A percentile compares a stretch with the other conserved stretches of the same genome.
Evolutionary conservation across 768 basidiomycete genomes (phyloP).

Genomic region (Termitomyces sp.): DNA sequence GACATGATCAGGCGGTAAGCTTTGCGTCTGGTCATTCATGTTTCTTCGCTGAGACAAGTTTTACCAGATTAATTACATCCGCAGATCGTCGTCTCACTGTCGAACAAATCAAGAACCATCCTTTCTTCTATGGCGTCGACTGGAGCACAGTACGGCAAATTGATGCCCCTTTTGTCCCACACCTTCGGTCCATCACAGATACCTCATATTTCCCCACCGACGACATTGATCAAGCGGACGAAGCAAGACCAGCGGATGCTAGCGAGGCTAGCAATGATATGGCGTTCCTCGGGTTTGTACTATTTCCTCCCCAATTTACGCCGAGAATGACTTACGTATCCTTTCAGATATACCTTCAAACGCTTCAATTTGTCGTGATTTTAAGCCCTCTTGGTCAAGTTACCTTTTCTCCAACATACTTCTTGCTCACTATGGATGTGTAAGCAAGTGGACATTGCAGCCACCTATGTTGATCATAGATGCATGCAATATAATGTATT

Average conservation of each 20-base stretch:
- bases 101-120: constrained; percentile 87
- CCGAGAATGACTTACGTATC: not conserved
- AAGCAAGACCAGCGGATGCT: constrained; percentile 35
- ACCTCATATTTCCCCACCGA: constrained; percentile 99
- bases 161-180: constrained; percentile 95
- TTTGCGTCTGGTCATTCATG: not conserved
- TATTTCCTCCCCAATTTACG: not conserved
- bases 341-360: constrained; percentile 71
- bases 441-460: not conserved
- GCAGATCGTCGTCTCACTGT: constrained; percentile 72
- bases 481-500: too few relatives aligned
- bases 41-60: not conserved
- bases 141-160: constrained; percentile 86
- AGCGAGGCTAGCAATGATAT: constrained; percentile 49
- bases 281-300: constrained; percentile 59
- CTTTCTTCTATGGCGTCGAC: constrained; percentile 95
- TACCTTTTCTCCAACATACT: not conserved
- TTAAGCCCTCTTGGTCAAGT: not conserved
- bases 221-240: constrained; percentile 75
- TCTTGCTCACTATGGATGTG: not conserved
- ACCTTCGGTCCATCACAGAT: constrained; percentile 87
- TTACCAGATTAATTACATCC: constrained; percentile 71
- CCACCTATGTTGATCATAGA: not conserved
- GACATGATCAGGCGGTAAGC: constrained; percentile 78
- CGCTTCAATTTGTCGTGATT: constrained; percentile 57